Percentiles rank a stretch among this genome's conserved stretches.
Conservation (phyloP, 2,329 filamentous ascomycete species). For the Pseudocercospora pini-densiflorae region DNA sequence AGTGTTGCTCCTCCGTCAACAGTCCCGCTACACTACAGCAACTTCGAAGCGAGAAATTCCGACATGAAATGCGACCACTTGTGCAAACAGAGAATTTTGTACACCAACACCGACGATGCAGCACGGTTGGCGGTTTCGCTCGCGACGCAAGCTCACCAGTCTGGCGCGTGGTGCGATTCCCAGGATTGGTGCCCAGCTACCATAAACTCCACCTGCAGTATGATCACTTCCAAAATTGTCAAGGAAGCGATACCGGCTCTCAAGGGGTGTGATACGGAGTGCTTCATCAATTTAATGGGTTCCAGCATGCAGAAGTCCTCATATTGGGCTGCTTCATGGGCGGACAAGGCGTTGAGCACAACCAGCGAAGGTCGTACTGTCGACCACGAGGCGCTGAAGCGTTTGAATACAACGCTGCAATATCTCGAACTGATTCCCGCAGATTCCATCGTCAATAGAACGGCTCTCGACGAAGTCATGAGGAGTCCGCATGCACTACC, state of each 20-base stretch:
- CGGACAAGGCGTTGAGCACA: neutral
- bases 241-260: neutral
- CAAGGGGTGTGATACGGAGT: neutral
- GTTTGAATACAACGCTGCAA: no score
- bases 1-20: neutral
- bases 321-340: neutral
- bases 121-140: neutral
- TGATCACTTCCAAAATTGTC: neutral
- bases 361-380: neutral
- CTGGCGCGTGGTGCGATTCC: neutral
- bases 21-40: neutral
- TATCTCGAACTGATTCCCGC: no score
- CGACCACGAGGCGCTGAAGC: no score
- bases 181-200: neutral
- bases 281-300: neutral
- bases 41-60: neutral
- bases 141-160: neutral
- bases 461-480: no score
- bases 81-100: slow-evolving; percentile 2
- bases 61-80: neutral
- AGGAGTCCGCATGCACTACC: no score
- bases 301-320: neutral
- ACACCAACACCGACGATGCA: neutral
- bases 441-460: no score
- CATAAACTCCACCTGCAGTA: neutral